A percentile compares a stretch with the other conserved stretches of the same genome.
These are phyloP conservation scores for Vaccinium darrowii DNA, from an alignment of 148 eudicot genomes.

Conservation along the genomic window DNA sequence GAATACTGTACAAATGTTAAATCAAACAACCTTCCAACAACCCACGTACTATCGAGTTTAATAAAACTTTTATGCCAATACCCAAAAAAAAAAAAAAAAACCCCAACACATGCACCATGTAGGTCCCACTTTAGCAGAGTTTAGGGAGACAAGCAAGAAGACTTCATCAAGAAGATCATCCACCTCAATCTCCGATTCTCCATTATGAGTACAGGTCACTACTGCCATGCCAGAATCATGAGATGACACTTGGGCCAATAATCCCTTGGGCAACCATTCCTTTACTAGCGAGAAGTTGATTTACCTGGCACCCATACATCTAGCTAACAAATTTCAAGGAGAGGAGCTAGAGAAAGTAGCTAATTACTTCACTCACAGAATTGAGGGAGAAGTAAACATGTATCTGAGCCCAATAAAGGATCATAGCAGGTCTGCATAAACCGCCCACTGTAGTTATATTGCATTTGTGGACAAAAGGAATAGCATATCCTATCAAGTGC, in stretches of 20 bases:
- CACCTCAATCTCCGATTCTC: not conserved
- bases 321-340: not conserved
- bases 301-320: not conserved
- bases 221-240: not conserved
- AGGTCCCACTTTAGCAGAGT: not conserved
- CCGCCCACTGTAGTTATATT: not conserved
- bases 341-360: not conserved
- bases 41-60: too few relatives aligned
- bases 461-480: not conserved
- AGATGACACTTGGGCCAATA: not conserved
- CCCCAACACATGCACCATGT: not conserved
- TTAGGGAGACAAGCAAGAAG: slow-evolving; percentile 3
- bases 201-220: not conserved
- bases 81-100: too few relatives aligned
- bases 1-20: not conserved
- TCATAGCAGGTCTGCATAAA: not conserved
- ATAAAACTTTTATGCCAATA: too few relatives aligned
- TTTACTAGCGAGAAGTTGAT: not conserved
- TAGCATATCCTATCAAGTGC: not conserved
- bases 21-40: too few relatives aligned
- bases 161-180: not conserved
- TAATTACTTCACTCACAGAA: not conserved
- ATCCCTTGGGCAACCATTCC: not conserved
- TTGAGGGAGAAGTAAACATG: not conserved
- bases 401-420: not conserved